These are phyloP conservation scores for Leccinum barrowsii DNA, from an alignment of 768 basidiomycete genomes.

Conservation along the genomic window DNA sequence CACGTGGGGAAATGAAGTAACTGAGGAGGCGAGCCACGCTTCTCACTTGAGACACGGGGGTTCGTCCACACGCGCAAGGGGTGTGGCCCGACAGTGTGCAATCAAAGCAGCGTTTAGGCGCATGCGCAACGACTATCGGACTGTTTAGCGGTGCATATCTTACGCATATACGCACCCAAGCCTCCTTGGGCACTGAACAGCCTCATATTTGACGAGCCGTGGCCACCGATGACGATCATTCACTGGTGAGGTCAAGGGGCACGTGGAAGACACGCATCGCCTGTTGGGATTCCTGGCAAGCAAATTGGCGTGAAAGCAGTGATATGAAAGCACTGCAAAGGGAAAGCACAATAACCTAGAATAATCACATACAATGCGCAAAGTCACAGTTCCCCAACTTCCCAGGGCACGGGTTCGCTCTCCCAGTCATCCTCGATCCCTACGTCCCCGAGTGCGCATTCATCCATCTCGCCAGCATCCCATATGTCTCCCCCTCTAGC, in stretches of 20 bases:
- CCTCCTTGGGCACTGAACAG: constrained; percentile 12
- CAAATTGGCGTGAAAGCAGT: constrained; percentile 23
- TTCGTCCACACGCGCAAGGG: constrained; percentile 25
- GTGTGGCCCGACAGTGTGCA: constrained; percentile 21
- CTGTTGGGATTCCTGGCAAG: constrained; percentile 18
- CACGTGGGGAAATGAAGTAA: constrained; percentile 17
- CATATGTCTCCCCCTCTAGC: constrained; percentile 69
- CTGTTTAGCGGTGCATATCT: constrained; percentile 10
- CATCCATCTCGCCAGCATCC: constrained; percentile 65
- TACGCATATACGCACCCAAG: constrained; percentile 17
- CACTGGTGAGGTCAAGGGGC: background rate
- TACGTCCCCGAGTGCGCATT: constrained; percentile 36
- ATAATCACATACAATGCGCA: constrained; percentile 29
- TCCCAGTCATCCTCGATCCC: constrained; percentile 70
- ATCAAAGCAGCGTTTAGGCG: constrained; percentile 12
- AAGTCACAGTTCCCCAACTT: constrained; percentile 65
- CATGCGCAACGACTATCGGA: constrained; percentile 6
- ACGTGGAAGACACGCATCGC: constrained; percentile 27
- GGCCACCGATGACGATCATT: background rate
- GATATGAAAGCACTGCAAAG: constrained; percentile 34
- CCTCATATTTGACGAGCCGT: constrained; percentile 3
- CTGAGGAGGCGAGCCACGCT: constrained; percentile 27
- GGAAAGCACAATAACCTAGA: constrained; percentile 21
- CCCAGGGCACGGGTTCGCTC: constrained; percentile 80
- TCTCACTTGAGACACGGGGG: constrained; percentile 19